A percentile compares a stretch with the other conserved stretches of the same genome.
Evolutionary conservation across 768 basidiomycete species (phyloP).

Genomic region (Boletellus emodensis): DNA sequence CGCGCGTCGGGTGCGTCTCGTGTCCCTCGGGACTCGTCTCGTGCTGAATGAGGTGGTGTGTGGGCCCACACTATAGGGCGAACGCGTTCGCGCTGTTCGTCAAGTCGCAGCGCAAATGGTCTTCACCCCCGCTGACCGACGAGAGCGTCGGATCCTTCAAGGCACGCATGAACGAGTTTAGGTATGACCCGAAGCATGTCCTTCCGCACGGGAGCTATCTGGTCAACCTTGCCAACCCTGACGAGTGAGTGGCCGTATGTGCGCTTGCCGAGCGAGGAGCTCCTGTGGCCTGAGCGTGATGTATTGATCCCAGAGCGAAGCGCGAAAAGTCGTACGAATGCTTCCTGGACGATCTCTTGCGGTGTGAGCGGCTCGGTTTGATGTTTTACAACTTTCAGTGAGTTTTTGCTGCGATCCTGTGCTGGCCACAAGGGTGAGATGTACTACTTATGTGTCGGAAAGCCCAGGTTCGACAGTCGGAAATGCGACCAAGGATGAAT

Average conservation of each 20-base stretch:
- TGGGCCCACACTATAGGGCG: slow-evolving; percentile 42
- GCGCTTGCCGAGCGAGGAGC: no score
- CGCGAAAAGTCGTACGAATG: slow-evolving; percentile 71
- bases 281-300: neutral
- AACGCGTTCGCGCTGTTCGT: slow-evolving; percentile 81
- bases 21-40: neutral
- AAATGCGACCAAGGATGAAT: slow-evolving; percentile 53
- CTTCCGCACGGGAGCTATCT: slow-evolving; percentile 86
- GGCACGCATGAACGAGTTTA: slow-evolving; percentile 52
- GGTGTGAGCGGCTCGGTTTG: slow-evolving; percentile 75
- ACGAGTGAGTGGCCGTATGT: slow-evolving; percentile 45
- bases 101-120: slow-evolving; percentile 84
- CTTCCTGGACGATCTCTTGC: slow-evolving; percentile 76
- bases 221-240: slow-evolving; percentile 80
- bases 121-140: slow-evolving; percentile 52
- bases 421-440: neutral
- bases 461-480: slow-evolving; percentile 87
- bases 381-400: slow-evolving; percentile 83
- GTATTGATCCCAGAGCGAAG: slow-evolving; percentile 44
- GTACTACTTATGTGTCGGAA: slow-evolving; percentile 1
- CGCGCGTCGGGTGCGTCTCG: slow-evolving; percentile 54
- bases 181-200: slow-evolving; percentile 58
- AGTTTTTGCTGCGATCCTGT: slow-evolving; percentile 24
- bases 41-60: neutral
- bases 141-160: slow-evolving; percentile 57